Evolutionary conservation across 192 early-diverging fungal genomes (phyloP).

Genomic region (Cetraspora pellucida): DNA sequence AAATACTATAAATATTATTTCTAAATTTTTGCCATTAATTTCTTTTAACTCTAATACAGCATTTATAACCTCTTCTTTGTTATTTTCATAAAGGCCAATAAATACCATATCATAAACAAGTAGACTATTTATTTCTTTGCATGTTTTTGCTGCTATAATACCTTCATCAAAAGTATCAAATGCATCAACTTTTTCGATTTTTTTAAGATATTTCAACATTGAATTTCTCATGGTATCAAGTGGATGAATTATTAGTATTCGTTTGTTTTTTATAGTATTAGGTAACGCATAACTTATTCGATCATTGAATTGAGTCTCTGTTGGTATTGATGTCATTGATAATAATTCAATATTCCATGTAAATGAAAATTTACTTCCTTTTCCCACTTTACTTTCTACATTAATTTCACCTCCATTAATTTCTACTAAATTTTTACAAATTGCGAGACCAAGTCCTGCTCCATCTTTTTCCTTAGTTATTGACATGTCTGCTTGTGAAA

Average conservation of each 20-base stretch:
- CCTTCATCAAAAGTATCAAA: constrained; percentile 35
- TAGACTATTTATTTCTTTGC: neutral
- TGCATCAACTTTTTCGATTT: constrained; percentile 30
- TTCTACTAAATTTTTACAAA: constrained; percentile 72
- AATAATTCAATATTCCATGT: constrained; percentile 43
- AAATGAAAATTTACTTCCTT: constrained; percentile 70
- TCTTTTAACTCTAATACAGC: no score
- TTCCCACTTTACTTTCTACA: constrained; percentile 61
- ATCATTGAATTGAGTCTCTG: constrained; percentile 3
- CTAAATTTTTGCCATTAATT: no score
- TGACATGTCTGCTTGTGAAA: constrained; percentile 69
- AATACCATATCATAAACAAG: no score
- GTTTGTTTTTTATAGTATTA: constrained; percentile 20
- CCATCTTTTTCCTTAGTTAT: constrained; percentile 74
- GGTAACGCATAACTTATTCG: constrained; percentile 19
- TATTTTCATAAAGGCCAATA: no score
- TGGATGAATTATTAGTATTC: constrained; percentile 33
- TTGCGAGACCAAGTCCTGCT: constrained; percentile 76
- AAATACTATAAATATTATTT: no score
- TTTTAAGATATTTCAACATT: constrained; percentile 1
- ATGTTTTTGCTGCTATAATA: constrained; percentile 32
- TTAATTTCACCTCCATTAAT: constrained; percentile 72
- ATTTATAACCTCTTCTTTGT: no score
- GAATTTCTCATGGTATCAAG: constrained; percentile 9
- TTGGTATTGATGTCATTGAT: constrained; percentile 30